These are phyloP conservation scores for Furcasterigmium furcatum DNA, from an alignment of 2,329 filamentous ascomycete species.

Conservation along the genomic window DNA sequence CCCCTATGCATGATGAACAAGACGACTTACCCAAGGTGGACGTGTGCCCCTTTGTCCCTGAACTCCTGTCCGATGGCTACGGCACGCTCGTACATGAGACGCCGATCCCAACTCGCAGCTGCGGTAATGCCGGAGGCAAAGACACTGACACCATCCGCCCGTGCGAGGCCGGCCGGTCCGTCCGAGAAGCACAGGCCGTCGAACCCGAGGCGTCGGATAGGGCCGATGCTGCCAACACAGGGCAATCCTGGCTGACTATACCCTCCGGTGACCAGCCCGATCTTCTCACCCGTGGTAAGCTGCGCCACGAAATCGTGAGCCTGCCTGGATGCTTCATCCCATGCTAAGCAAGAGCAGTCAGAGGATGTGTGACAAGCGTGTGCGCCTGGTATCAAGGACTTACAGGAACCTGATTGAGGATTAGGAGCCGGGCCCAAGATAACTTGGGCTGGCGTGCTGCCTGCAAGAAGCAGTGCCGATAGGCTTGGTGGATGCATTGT, in stretches of 20 bases:
- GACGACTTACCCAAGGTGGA: constrained; percentile 56
- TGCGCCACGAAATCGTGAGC: neutral
- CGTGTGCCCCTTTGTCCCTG: constrained; percentile 72
- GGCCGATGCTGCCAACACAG: constrained; percentile 43
- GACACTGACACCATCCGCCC: constrained; percentile 42
- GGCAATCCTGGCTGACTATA: neutral
- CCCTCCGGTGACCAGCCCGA: constrained; percentile 6
- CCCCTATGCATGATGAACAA: neutral
- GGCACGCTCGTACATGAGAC: constrained; percentile 58
- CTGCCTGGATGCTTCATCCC: neutral
- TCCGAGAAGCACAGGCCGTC: constrained; percentile 45
- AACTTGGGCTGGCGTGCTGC: too few relatives aligned
- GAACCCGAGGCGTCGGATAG: constrained; percentile 40
- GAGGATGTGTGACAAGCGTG: neutral
- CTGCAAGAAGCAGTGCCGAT: too few relatives aligned
- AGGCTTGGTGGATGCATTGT: too few relatives aligned
- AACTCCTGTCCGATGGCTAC: constrained; percentile 75
- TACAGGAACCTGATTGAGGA: too few relatives aligned
- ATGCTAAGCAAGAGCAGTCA: neutral
- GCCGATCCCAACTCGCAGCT: constrained; percentile 47
- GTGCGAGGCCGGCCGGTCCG: constrained; percentile 45
- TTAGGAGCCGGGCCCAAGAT: too few relatives aligned
- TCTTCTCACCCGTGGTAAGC: constrained; percentile 20
- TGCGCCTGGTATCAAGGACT: too few relatives aligned
- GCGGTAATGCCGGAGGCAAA: constrained; percentile 44